Base-by-base conservation (phyloP, 306 rosid genomes). In the Vigna unguiculata region DNA sequence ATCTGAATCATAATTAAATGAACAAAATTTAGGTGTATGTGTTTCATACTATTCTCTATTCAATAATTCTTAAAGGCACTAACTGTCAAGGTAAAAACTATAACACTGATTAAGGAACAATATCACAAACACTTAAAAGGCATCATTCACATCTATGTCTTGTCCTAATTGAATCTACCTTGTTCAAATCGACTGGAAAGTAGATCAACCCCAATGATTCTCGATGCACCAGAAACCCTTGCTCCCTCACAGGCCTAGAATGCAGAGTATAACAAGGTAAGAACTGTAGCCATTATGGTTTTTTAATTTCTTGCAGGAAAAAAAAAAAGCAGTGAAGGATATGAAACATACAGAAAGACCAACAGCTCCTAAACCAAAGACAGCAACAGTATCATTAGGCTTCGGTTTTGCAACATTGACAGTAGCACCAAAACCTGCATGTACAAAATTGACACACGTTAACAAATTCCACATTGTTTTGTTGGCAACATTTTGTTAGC, bases 151-250 rank as follows among this genome's bases (percentile, higher is more conserved):
- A 57, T 4, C 63, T 24, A 12, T 12, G 36, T 24, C 28, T 58
- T 25, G 43, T 7, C 2, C 12, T 7, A 7, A 60, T 16, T 30
- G 67, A 30, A 25, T 66, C 2, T 77, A 90, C 96, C 96, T 77
- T 77, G 77, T 47, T 90, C 89, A 40, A 85, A 88, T 24, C 92
- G 82, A 77, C 38, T 73, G 5, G 96, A 6, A 69, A 83, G 63
- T 64, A 90, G 60, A 86, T 90, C 96, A 77, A 90, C 85, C 28
- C 96, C 96, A 17, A 90, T 90, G 81, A 90, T 90, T 75, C 88
- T 78, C 0, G 90, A 66, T 38, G 92, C 96, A 48, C 96, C 96
- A 5, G 86, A 48, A 22, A 90, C 22, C 63, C 92, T 84, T 48
- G 96, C 96, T 1, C 96, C 92, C 81, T 90, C 96, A 22, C 82